Base-by-base conservation (phyloP, 2,329 filamentous ascomycete genomes). In the Venturia carpophila region DNA sequence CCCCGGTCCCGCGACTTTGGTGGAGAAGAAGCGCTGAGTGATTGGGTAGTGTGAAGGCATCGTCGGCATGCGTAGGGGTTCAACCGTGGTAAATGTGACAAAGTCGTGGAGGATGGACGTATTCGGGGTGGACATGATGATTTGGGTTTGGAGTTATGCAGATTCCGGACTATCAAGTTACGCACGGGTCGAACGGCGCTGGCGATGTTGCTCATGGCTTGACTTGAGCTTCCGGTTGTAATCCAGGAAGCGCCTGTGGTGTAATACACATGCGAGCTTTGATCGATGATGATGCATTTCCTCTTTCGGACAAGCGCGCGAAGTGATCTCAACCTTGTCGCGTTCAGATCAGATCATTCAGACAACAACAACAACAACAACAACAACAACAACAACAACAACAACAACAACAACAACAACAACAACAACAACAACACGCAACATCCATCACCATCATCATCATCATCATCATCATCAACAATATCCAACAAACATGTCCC, bases 1-100 rank as follows among this genome's bases (percentile, higher is more conserved):
- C 64, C 64, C n/a, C 65, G 64, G n/a, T 67, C 66, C 13, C 60
- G 41, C 11, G 64, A 42, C 17, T 58, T 49, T 43, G 64, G 60
- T 21, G 64, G 62, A 34, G 37, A 42, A 17, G 55, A 49, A 30
- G 42, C 42, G 24, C 62, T 65, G 56, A 58, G 21, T 10, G 19
- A 19, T 39, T 24, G 47, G 7, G 63, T 56, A 47, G 17, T 58
- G 39, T 55, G 49, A 30, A 64, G 63, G 37, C 63, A 64, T 21
- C 63, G 63, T 5, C 34, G 42, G 52, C 63, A 64, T 21, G 60
- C 58, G 24, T 64, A 64, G 34, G 17, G 11, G 10, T 34, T 45
- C 42, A 27, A 37, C n/a, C 30, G 52, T n/a, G 10, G 21, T 30
- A 6, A n/a, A 11, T n/a, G 15, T 37, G 52, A 37, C 17, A 58